Conservation (phyloP, 129 eudicot species). For the Scalesia atractyloides region DNA sequence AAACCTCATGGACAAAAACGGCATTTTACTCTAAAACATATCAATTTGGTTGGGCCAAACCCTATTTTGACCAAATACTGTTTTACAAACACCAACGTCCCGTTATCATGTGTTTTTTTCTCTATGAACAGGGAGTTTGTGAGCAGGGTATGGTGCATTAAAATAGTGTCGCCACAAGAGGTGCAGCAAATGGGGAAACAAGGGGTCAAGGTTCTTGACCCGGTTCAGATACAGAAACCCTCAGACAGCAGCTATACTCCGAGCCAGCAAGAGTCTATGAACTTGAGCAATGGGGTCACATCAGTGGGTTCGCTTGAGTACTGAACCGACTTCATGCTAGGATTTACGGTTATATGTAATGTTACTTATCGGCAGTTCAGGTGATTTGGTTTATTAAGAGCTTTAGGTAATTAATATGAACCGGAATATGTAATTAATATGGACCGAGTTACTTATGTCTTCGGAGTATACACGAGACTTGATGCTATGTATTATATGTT, state of each 20-base stretch:
- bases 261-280: constrained; percentile 50
- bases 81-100: not conserved
- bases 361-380: constrained; percentile 27
- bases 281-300: constrained; percentile 51
- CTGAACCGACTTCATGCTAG: constrained; percentile 36
- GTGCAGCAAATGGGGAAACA: constrained; percentile 90
- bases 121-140: constrained; percentile 73
- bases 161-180: constrained; percentile 83
- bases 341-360: constrained; percentile 13
- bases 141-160: constrained; percentile 78
- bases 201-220: constrained; percentile 64
- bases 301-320: constrained; percentile 74
- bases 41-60: too few relatives aligned
- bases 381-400: constrained; percentile 33
- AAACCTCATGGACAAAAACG: too few relatives aligned
- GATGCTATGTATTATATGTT: constrained; percentile 27
- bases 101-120: not conserved
- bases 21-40: too few relatives aligned
- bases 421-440: constrained; percentile 46
- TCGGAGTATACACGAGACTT: constrained; percentile 15
- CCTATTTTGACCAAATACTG: too few relatives aligned
- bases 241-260: constrained; percentile 35
- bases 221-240: constrained; percentile 49
- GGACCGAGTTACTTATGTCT: constrained; percentile 24
- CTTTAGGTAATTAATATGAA: constrained; percentile 25